Evolutionary conservation across 352 stramenopile genomes (phyloP).

Genomic region (Phytophthora palmivora): DNA sequence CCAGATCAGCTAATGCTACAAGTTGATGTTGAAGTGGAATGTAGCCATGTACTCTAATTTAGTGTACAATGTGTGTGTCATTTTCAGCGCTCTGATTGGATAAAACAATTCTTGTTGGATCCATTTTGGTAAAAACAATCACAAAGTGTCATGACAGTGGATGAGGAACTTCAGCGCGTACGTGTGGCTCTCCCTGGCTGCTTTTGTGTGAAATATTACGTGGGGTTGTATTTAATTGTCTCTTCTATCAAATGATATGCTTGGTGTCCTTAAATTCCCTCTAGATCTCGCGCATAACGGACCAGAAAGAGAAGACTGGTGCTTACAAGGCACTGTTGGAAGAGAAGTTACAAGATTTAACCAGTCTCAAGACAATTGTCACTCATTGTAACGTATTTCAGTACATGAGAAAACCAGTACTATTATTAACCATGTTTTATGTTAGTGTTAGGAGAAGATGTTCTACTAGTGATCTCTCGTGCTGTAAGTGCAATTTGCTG

Average conservation of each 20-base stretch:
- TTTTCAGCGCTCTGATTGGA: constrained; percentile 2
- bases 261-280: constrained; percentile 1
- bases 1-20: constrained; percentile 40
- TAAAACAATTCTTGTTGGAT: neutral
- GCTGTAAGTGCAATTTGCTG: constrained; percentile 43
- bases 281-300: constrained; percentile 69
- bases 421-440: neutral
- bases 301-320: constrained; percentile 82
- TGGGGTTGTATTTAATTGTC: neutral
- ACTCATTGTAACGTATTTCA: constrained; percentile 57
- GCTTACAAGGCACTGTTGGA: constrained; percentile 82
- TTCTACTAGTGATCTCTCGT: constrained; percentile 79
- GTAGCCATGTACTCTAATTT: constrained; percentile 16
- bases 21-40: constrained; percentile 9
- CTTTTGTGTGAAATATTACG: neutral
- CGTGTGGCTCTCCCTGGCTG: constrained; percentile 19
- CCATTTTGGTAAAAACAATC: constrained; percentile 8
- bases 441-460: constrained; percentile 80
- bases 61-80: neutral
- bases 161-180: constrained; percentile 58
- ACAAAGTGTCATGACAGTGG: constrained; percentile 31
- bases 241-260: neutral
- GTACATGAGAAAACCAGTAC: neutral
- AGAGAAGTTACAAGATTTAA: constrained; percentile 44
- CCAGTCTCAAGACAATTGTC: constrained; percentile 65